A percentile compares a stretch with the other conserved stretches of the same genome.
Conservation (phyloP, 2,329 filamentous ascomycete species). For the Pezicula neosporulosa region DNA sequence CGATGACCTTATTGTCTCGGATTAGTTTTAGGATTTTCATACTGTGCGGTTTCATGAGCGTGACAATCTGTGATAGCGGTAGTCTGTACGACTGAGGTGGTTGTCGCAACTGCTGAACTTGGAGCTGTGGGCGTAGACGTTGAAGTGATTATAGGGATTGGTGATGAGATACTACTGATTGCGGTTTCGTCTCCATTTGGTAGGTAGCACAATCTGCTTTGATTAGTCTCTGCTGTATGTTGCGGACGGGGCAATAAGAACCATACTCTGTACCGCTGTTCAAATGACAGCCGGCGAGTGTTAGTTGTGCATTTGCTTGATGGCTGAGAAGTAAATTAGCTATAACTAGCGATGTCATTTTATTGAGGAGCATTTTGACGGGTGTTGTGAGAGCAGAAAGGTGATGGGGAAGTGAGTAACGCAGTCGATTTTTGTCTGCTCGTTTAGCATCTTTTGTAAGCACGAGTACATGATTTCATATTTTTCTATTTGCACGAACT, state of each 20-base stretch:
- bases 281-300: not conserved
- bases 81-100: conserved; percentile 28
- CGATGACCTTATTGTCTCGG: conserved; percentile 16
- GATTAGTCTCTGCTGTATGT: not conserved
- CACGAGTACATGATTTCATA: too few species aligned
- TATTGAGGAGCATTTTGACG: not conserved
- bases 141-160: conserved; percentile 12
- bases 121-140: conserved; percentile 24
- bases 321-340: not conserved
- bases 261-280: not conserved
- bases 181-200: conserved; percentile 4
- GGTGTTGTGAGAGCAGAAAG: too few species aligned
- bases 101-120: conserved; percentile 17
- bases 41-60: conserved; percentile 41
- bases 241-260: not conserved
- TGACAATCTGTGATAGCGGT: conserved; percentile 52
- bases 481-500: too few species aligned
- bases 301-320: not conserved
- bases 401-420: too few species aligned
- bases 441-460: too few species aligned
- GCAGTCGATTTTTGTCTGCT: too few species aligned
- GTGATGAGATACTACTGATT: not conserved
- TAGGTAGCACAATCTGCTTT: not conserved
- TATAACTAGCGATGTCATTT: not conserved
- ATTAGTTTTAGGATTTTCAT: not conserved